phyloP scores from a whole-genome alignment of 2,329 filamentous ascomycete genomes.

The Incumbomyces lentus region DNA sequence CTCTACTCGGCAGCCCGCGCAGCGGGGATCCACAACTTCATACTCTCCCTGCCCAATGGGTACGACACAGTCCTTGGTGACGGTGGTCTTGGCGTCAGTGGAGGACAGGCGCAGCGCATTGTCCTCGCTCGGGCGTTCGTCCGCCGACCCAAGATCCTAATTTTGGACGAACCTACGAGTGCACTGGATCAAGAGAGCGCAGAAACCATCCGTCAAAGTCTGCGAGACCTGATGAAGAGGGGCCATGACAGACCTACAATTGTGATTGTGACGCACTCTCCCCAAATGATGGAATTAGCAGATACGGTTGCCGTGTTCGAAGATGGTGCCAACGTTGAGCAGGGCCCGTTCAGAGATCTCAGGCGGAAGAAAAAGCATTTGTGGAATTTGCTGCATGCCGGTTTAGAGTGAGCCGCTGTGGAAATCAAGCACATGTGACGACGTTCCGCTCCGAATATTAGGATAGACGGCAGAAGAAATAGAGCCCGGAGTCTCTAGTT shows the following conservation, averaged over 20 bases:
- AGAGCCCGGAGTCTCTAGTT: no score
- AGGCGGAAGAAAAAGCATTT: conserved; percentile 27
- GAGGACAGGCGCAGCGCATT: conserved; percentile 73
- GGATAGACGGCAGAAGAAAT: no score
- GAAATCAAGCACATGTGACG: no score
- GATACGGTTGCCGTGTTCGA: conserved; percentile 63
- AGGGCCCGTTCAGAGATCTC: conserved; percentile 59
- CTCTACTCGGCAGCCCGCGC: conserved; percentile 42
- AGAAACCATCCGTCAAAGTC: conserved; percentile 51
- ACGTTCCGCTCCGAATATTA: no score
- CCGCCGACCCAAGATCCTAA: conserved; percentile 58
- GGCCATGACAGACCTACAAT: conserved; percentile 49
- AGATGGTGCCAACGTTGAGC: conserved; percentile 54
- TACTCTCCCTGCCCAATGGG: conserved; percentile 57
- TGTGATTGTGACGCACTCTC: conserved; percentile 70
- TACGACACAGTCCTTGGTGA: conserved; percentile 69
- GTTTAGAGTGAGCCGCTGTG: neutral
- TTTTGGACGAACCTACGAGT: conserved; percentile 81
- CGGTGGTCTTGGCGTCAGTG: conserved; percentile 61
- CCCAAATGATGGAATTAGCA: conserved; percentile 77
- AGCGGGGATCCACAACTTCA: conserved; percentile 62
- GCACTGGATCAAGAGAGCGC: conserved; percentile 64
- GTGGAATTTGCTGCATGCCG: conserved; percentile 33
- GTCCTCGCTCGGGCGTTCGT: conserved; percentile 71
- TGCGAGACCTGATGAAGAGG: conserved; percentile 38